Base-by-base conservation (phyloP, 1,139 yeast species). In the Zygosaccharomyces pseudobailii region DNA sequence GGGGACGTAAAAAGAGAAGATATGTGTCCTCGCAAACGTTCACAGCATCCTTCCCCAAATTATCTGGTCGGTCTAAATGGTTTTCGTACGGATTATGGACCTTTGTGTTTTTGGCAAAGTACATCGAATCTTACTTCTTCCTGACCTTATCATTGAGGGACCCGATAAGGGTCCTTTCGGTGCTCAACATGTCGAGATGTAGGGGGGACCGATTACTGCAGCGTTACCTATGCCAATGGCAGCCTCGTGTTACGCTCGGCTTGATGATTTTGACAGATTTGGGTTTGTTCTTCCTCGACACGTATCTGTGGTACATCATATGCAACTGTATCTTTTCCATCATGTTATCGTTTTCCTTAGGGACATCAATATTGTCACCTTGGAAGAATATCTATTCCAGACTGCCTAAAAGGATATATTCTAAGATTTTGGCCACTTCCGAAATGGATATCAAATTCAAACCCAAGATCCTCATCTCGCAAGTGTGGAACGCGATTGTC, bases 231-330 rank as follows among this genome's bases (percentile, higher is more conserved):
- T 88, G 96, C 61, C 58, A 61, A 22, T 68, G 75, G 42, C 94
- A 87, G 51, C 81, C 89, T 0, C 70, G 68, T 41, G 61, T 86
- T 6, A 71, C 83, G 0, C 64, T 88, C 34, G 68, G 68, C 0
- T 65, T 85, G 40, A 77, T 87, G 63, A 69, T 76, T 34, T 51
- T 82, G 19, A 82, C 90, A 0, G 92, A 87, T 62, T 70, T 87
- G 66, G 74, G 85, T 1, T 70, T 88, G 38, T 88, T 87, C 62
- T 86, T 88, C 59, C 71, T 88, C 49, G 96, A 88, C 59, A 87
- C 96, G 0, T 88, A 88, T 57, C 74, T 88, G 31, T 88, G 96
- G 96, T 88, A 87, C 61, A 82, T 87, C 53, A 79, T 88, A 41
- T 82, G 88, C 73, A 87, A 84, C 60, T 82, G 92, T 48, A 60